A percentile compares a stretch with the other conserved stretches of the same genome.
Conservation (phyloP, 352 stramenopile species). For the Globisporangium spiculum region DNA sequence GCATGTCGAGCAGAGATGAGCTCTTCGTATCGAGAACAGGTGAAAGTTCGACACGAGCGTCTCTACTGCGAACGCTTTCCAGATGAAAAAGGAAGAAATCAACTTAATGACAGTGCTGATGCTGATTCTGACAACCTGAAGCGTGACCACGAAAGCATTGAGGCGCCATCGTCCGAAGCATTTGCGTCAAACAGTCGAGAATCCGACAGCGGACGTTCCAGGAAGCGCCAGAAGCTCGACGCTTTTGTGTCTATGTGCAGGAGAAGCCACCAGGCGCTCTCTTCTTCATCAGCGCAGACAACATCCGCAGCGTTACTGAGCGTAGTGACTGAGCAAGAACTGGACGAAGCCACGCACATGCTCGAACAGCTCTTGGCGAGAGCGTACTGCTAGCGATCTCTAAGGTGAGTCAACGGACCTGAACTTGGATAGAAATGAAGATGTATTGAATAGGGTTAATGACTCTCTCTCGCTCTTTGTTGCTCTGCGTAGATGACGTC, state of each 20-base stretch:
- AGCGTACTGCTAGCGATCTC: slow-evolving; percentile 1
- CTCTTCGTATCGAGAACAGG: slow-evolving; percentile 10
- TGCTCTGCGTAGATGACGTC: background rate
- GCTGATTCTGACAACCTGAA: slow-evolving; percentile 16
- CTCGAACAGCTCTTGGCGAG: slow-evolving; percentile 44
- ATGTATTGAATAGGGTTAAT: slow-evolving; percentile 12
- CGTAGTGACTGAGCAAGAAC: slow-evolving; percentile 38
- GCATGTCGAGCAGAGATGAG: slow-evolving; percentile 17
- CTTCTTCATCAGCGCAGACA: slow-evolving; percentile 20
- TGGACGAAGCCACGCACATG: slow-evolving; percentile 43
- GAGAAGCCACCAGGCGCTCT: slow-evolving; percentile 42
- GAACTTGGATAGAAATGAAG: background rate
- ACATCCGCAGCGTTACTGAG: slow-evolving; percentile 24
- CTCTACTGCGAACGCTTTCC: slow-evolving; percentile 26
- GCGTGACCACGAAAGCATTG: slow-evolving; percentile 16
- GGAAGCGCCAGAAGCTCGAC: slow-evolving; percentile 18
- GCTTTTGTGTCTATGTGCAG: slow-evolving; percentile 31
- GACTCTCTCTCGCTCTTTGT: background rate
- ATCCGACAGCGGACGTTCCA: background rate
- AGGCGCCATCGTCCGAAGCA: background rate
- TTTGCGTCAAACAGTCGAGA: slow-evolving; percentile 18
- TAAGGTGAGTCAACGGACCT: background rate
- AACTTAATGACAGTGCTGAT: background rate
- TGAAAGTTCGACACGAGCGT: slow-evolving; percentile 6
- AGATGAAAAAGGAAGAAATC: slow-evolving; percentile 16